These are phyloP conservation scores for Nitzschia sp. DNA, from an alignment of 108 stramenopile genomes.

Conservation along the genomic window DNA sequence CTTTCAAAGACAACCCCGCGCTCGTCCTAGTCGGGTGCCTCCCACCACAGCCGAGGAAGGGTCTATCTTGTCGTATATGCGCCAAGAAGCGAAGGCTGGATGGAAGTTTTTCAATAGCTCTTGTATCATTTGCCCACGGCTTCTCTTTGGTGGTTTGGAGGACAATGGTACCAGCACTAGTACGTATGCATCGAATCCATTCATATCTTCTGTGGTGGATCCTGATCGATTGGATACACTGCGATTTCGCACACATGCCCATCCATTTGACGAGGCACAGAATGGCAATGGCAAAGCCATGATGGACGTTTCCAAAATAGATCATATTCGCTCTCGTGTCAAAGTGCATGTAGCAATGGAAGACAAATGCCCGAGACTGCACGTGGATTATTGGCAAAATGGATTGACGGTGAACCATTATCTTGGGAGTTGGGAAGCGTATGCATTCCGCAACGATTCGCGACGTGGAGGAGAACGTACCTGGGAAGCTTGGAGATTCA, in stretches of 20 bases:
- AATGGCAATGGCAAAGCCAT: conserved; percentile 18
- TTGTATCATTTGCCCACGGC: too few relatives aligned
- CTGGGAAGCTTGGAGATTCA: not conserved
- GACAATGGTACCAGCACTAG: too few relatives aligned
- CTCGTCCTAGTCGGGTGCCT: too few relatives aligned
- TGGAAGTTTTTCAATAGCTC: too few relatives aligned
- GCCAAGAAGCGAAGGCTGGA: too few relatives aligned
- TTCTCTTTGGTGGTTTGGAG: too few relatives aligned
- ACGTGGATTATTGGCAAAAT: conserved; percentile 11
- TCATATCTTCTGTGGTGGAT: too few relatives aligned
- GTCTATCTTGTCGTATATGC: too few relatives aligned
- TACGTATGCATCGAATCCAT: too few relatives aligned
- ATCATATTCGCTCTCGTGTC: conserved; percentile 9
- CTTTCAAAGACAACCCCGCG: too few relatives aligned
- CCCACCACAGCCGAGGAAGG: too few relatives aligned
- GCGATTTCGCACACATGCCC: conserved; percentile 15
- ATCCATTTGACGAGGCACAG: not conserved
- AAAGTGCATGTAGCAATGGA: conserved; percentile 24
- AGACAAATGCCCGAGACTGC: conserved; percentile 2
- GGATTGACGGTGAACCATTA: conserved; percentile 33
- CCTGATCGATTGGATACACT: conserved; percentile 4
- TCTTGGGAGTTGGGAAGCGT: conserved; percentile 25
- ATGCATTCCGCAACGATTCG: conserved; percentile 22
- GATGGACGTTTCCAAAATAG: conserved; percentile 17
- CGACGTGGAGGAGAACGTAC: conserved; percentile 11